These are phyloP conservation scores for Neobulgaria alba DNA, from an alignment of 2,329 filamentous ascomycete genomes.

Conservation along the genomic window DNA sequence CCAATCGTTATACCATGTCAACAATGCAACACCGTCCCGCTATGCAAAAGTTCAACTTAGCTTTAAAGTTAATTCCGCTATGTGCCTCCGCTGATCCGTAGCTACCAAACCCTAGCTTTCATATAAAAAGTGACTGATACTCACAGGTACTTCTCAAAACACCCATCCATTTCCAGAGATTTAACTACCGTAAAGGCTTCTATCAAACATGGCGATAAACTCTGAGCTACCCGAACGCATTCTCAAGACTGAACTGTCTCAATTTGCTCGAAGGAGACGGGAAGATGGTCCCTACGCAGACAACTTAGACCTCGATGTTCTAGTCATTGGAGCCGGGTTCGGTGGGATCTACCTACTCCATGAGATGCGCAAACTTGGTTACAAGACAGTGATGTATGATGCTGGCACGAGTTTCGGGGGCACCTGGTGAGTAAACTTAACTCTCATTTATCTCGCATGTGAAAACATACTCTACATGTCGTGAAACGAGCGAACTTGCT, in stretches of 20 bases:
- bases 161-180: background rate
- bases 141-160: too few relatives aligned
- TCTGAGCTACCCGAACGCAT: background rate
- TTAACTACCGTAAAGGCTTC: background rate
- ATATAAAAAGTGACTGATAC: too few relatives aligned
- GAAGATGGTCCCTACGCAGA: conserved; percentile 34
- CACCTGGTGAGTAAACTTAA: conserved; percentile 39
- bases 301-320: conserved; percentile 33
- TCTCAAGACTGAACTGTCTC: conserved; percentile 7
- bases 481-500: too few relatives aligned
- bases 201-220: background rate
- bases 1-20: too few relatives aligned
- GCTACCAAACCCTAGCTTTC: too few relatives aligned
- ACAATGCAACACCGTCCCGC: too few relatives aligned
- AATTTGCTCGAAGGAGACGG: conserved; percentile 18
- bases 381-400: conserved; percentile 42
- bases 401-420: conserved; percentile 43
- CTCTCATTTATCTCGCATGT: too few relatives aligned
- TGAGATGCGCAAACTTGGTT: conserved; percentile 27
- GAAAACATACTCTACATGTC: too few relatives aligned
- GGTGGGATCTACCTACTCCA: conserved; percentile 22
- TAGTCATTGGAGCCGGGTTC: conserved; percentile 25
- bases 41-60: too few relatives aligned
- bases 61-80: too few relatives aligned
- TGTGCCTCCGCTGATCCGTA: too few relatives aligned